Percentiles rank a stretch among this genome's conserved stretches.
Evolutionary conservation across 1,284 basidiomycete genomes (phyloP).

Genomic region (Irpex sp.): DNA sequence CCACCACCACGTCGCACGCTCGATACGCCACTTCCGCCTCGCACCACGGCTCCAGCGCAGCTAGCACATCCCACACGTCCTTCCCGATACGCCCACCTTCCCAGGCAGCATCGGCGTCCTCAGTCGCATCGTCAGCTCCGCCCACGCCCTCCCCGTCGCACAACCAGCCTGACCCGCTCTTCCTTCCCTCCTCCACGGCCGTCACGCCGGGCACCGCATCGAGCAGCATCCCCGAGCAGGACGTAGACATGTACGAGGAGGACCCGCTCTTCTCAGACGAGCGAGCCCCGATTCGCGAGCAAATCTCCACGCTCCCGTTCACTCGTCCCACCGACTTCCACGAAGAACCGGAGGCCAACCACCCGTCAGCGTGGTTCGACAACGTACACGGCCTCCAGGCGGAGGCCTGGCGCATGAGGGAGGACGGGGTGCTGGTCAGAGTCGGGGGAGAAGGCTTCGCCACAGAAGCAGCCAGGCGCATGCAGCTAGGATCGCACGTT

Average conservation of each 20-base stretch:
- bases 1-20: not conserved
- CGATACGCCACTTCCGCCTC: not conserved
- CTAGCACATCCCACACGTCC: too few relatives aligned
- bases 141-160: too few relatives aligned
- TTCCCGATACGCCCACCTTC: too few relatives aligned
- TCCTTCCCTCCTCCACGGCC: not conserved
- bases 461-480: not conserved
- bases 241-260: not conserved
- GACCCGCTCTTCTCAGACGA: not conserved
- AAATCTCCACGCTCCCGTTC: not conserved
- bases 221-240: not conserved
- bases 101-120: too few relatives aligned
- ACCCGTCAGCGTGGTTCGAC: not conserved
- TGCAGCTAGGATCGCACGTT: not conserved
- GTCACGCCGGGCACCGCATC: not conserved
- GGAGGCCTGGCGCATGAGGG: not conserved
- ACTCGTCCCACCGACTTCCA: not conserved
- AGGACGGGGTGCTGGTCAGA: not conserved
- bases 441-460: not conserved
- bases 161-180: too few relatives aligned
- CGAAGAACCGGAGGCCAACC: not conserved
- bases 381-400: not conserved
- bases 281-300: not conserved
- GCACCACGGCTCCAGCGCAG: not conserved
- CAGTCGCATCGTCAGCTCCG: too few relatives aligned